Percentiles rank a stretch among this genome's conserved stretches.
phyloP scores from a whole-genome alignment of 495 filamentous ascomycete species.

The Hypoxylon trugodes region DNA sequence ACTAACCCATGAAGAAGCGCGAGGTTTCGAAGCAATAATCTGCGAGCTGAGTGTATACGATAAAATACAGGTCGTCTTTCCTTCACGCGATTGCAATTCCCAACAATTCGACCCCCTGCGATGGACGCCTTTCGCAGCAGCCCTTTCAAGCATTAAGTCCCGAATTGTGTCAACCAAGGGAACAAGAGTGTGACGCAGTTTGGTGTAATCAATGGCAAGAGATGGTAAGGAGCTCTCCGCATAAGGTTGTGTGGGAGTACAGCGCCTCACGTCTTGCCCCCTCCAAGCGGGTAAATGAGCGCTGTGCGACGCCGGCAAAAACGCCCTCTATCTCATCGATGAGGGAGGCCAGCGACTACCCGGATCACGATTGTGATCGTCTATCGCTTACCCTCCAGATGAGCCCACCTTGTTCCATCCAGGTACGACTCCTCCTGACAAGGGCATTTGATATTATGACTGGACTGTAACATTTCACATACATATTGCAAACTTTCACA shows the following conservation, averaged over 20 bases:
- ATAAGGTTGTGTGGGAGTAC: slow-evolving; percentile 28
- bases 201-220: too few species aligned
- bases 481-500: slow-evolving; percentile 17
- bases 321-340: slow-evolving; percentile 19
- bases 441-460: not conserved
- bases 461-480: slow-evolving; percentile 12
- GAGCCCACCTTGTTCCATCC: not conserved
- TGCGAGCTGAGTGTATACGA: slow-evolving; percentile 20
- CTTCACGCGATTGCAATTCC: slow-evolving; percentile 5
- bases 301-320: slow-evolving; percentile 29
- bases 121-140: slow-evolving; percentile 15
- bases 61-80: not conserved
- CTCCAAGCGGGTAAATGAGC: slow-evolving; percentile 23
- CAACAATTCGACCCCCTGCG: slow-evolving; percentile 5
- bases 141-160: slow-evolving; percentile 1
- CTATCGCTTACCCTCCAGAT: slow-evolving; percentile 1
- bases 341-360: slow-evolving; percentile 20
- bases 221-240: slow-evolving; percentile 10
- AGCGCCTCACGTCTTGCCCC: slow-evolving; percentile 8
- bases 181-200: too few species aligned
- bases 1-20: slow-evolving; percentile 2
- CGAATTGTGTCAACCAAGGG: slow-evolving; percentile 5
- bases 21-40: slow-evolving; percentile 13
- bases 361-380: slow-evolving; percentile 23
- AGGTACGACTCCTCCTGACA: slow-evolving; percentile 3